phyloP scores from a whole-genome alignment of 176 grass and related monocot species.

The Canna indica region DNA sequence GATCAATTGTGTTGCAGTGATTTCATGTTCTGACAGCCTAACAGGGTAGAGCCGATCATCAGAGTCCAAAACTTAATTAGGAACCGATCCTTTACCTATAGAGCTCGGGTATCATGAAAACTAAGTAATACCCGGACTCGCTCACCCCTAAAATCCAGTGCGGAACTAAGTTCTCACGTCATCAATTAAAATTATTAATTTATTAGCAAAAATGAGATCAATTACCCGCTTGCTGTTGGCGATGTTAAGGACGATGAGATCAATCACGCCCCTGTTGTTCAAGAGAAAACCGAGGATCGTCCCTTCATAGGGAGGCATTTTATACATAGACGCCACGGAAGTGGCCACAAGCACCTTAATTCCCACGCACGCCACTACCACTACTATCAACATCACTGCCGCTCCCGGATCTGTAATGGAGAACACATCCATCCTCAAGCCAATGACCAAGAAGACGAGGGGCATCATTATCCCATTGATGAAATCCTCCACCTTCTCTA shows the following conservation, averaged over 20 bases:
- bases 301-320: conserved; percentile 55
- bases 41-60: no score
- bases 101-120: no score
- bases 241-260: conserved; percentile 73
- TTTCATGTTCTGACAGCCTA: no score
- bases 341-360: conserved; percentile 36
- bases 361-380: conserved; percentile 2
- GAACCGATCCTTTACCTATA: no score
- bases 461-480: conserved; percentile 42
- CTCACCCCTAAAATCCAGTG: no score
- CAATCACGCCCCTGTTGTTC: conserved; percentile 58
- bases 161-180: no score
- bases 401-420: conserved; percentile 7
- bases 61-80: no score
- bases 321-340: conserved; percentile 24
- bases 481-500: conserved; percentile 69
- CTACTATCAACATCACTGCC: conserved; percentile 13
- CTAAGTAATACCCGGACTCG: no score
- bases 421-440: conserved; percentile 36
- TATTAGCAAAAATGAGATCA: neutral
- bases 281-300: conserved; percentile 53
- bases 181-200: neutral
- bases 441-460: conserved; percentile 63
- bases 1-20: no score
- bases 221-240: conserved; percentile 44